Conservation (phyloP, 805 yeast species). For the Wickerhamiella siamensis region DNA sequence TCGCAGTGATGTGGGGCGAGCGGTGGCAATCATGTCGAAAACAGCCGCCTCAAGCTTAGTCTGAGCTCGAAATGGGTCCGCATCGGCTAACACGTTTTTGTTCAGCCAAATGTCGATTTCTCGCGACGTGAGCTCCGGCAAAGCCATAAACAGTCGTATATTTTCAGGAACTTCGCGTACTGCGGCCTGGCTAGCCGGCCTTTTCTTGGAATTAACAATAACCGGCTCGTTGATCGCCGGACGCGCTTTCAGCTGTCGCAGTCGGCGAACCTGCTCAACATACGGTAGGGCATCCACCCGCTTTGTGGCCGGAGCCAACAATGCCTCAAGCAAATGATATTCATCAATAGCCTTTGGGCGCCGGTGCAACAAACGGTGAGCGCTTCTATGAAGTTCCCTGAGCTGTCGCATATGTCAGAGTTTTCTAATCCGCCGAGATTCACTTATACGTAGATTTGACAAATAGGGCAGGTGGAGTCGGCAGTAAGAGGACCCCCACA, state of each 20-base stretch:
- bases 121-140: constrained; percentile 12
- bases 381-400: neutral
- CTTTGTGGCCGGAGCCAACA: neutral
- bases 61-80: constrained; percentile 9
- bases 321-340: constrained; percentile 1
- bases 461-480: too few species aligned
- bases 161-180: constrained; percentile 5
- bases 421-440: neutral
- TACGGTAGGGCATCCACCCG: constrained; percentile 6
- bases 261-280: constrained; percentile 11
- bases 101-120: constrained; percentile 17
- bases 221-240: constrained; percentile 1
- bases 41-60: constrained; percentile 13
- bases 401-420: neutral
- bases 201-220: neutral
- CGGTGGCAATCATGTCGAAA: constrained; percentile 12
- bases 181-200: neutral
- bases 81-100: constrained; percentile 8
- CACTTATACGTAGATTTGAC: neutral
- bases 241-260: constrained; percentile 10
- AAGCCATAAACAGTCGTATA: constrained; percentile 7
- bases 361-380: neutral
- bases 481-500: too few species aligned
- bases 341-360: constrained; percentile 1
- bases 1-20: constrained; percentile 16